These are phyloP conservation scores for Rhodotorula sp. DNA, from an alignment of 1,284 basidiomycete genomes.

Conservation along the genomic window DNA sequence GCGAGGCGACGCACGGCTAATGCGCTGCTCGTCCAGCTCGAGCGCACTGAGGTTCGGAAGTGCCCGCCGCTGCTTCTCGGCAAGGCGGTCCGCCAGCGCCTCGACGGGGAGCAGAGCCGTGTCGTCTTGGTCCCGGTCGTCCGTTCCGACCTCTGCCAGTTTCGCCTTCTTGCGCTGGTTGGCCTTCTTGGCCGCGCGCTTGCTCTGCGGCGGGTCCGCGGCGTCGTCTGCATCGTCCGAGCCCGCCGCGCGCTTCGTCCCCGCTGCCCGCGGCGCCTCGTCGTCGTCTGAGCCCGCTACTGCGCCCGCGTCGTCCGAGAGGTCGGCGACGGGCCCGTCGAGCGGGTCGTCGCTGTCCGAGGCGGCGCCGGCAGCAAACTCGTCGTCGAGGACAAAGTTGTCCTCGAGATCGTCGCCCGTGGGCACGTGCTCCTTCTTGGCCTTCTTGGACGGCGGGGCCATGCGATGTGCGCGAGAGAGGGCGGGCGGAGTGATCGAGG, in stretches of 20 bases:
- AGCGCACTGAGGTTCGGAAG: slow-evolving; percentile 66
- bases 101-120: slow-evolving; percentile 35
- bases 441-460: slow-evolving; percentile 11
- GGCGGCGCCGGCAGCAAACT: slow-evolving; percentile 64
- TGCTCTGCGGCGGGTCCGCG: not conserved
- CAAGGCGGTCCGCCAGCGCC: slow-evolving; percentile 36
- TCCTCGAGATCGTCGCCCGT: slow-evolving; percentile 74
- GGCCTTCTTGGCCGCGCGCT: slow-evolving; percentile 44
- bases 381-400: slow-evolving; percentile 71
- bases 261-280: not conserved
- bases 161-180: slow-evolving; percentile 74
- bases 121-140: slow-evolving; percentile 57
- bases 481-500: not conserved
- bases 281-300: not conserved
- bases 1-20: slow-evolving; percentile 61
- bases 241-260: not conserved
- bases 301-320: slow-evolving; percentile 14
- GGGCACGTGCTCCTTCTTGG: not conserved
- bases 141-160: slow-evolving; percentile 16
- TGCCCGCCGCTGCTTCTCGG: slow-evolving; percentile 58
- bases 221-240: not conserved
- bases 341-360: slow-evolving; percentile 44
- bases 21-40: slow-evolving; percentile 69
- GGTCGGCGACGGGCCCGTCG: not conserved
- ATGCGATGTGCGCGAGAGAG: not conserved